Evolutionary conservation across 2,329 filamentous ascomycete species (phyloP).

Genomic region (Colletotrichum phormii): DNA sequence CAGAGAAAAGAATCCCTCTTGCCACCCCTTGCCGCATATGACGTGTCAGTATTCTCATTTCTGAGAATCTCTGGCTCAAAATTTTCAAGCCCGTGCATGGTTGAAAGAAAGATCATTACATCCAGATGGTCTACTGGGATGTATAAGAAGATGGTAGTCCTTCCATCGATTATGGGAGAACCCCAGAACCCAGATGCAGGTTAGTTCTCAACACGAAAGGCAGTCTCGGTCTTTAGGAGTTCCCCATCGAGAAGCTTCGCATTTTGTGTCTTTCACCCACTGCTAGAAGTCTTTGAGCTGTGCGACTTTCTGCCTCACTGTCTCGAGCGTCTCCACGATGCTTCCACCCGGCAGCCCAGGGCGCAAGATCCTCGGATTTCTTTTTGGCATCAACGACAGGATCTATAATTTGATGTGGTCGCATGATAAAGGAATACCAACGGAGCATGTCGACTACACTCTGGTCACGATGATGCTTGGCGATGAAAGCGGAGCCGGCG

Average conservation of each 20-base stretch:
- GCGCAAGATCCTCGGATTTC: conserved; percentile 4
- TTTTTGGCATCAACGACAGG: background rate
- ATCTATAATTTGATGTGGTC: conserved; percentile 10
- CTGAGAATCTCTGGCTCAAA: too few relatives aligned
- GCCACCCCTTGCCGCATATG: background rate
- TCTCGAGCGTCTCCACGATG: background rate
- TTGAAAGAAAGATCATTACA: too few relatives aligned
- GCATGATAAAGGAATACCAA: conserved; percentile 5
- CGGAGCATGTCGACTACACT: background rate
- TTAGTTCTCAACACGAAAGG: background rate
- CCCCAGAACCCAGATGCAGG: background rate
- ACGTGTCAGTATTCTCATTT: background rate
- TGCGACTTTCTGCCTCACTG: background rate
- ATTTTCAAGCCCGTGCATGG: too few relatives aligned
- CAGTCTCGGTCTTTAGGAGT: background rate
- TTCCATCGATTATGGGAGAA: background rate
- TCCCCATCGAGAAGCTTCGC: background rate
- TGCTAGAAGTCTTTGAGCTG: background rate
- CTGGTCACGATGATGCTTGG: conserved; percentile 14
- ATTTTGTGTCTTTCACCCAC: background rate
- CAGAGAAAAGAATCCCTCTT: background rate
- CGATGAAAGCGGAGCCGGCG: conserved; percentile 2
- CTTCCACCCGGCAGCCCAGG: background rate
- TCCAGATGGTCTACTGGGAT: background rate
- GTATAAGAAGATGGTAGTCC: background rate